These are phyloP conservation scores for Penicillium parvum DNA, from an alignment of 495 filamentous ascomycete genomes.

Conservation along the genomic window DNA sequence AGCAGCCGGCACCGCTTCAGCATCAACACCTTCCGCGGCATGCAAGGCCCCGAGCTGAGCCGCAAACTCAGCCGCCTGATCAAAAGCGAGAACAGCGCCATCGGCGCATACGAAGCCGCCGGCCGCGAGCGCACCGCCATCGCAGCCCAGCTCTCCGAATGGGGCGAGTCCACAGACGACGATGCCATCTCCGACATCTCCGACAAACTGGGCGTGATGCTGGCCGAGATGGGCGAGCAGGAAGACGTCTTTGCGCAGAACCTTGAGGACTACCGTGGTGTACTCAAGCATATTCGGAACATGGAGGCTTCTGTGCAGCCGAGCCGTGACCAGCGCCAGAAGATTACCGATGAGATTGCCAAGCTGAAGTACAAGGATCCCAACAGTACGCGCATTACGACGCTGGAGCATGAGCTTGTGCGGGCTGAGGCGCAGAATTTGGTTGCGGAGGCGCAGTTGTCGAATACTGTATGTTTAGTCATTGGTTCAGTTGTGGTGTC, in stretches of 20 bases:
- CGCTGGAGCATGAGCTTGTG: conserved; percentile 92
- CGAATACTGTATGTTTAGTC: conserved; percentile 75
- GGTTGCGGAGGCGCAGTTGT: conserved; percentile 94
- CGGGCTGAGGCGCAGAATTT: conserved; percentile 90
- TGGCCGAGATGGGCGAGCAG: conserved; percentile 87
- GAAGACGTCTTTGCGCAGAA: conserved; percentile 83
- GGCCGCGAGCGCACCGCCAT: conserved; percentile 75
- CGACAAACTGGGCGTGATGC: conserved; percentile 89
- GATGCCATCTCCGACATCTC: conserved; percentile 82
- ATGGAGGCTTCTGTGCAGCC: conserved; percentile 93
- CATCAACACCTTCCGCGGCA: conserved; percentile 74
- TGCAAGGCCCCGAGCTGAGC: conserved; percentile 77
- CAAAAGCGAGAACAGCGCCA: conserved; percentile 83
- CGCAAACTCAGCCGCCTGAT: conserved; percentile 83
- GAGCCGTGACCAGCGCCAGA: conserved; percentile 74
- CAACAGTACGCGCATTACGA: conserved; percentile 64
- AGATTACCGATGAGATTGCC: conserved; percentile 85
- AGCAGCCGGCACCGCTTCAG: conserved; percentile 62
- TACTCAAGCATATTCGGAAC: conserved; percentile 87
- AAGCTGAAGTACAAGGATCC: conserved; percentile 88
- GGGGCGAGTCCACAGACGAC: conserved; percentile 87
- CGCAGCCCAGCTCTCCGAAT: conserved; percentile 88
- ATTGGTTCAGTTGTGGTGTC: not conserved
- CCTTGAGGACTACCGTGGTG: conserved; percentile 72
- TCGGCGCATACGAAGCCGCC: conserved; percentile 76